Conservation (phyloP, 1,284 basidiomycete species). For the Malassezia restricta region DNA sequence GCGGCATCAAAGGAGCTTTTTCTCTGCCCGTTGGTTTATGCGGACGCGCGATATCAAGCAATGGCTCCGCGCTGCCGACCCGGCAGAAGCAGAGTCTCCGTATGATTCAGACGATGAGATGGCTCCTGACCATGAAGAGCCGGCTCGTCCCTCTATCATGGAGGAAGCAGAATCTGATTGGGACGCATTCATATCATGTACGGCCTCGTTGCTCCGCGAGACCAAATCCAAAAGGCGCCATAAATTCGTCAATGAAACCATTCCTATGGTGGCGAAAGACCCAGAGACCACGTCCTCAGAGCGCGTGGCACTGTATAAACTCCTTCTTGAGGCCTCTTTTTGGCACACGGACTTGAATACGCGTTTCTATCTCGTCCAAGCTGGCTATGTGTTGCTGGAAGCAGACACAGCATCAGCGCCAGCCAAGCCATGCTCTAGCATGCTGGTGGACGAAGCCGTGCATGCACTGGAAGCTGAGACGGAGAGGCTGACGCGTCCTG, state of each 20-base stretch:
- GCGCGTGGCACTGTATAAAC: conserved; percentile 59
- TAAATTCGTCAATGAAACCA: conserved; percentile 19
- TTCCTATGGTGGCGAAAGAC: conserved; percentile 19
- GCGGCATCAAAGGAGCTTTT: background rate
- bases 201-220: conserved; percentile 16
- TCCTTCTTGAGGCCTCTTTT: conserved; percentile 62
- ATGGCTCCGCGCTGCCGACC: conserved; percentile 12
- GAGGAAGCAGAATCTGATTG: conserved; percentile 21
- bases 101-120: conserved; percentile 40
- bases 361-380: conserved; percentile 57
- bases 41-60: conserved; percentile 12
- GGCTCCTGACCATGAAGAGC: conserved; percentile 15
- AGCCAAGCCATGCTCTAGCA: conserved; percentile 30
- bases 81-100: conserved; percentile 14
- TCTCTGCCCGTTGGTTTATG: conserved; percentile 1
- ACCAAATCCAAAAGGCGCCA: conserved; percentile 23
- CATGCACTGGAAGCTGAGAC: conserved; percentile 62
- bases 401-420: conserved; percentile 49
- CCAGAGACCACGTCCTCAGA: conserved; percentile 54
- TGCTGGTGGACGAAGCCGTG: conserved; percentile 58
- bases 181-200: conserved; percentile 21
- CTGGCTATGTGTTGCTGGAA: conserved; percentile 57
- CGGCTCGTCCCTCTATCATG: background rate
- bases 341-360: conserved; percentile 64
- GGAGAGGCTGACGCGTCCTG: conserved; percentile 21